Base-by-base conservation (phyloP, 352 stramenopile genomes). In the Pythium aristosporum region DNA sequence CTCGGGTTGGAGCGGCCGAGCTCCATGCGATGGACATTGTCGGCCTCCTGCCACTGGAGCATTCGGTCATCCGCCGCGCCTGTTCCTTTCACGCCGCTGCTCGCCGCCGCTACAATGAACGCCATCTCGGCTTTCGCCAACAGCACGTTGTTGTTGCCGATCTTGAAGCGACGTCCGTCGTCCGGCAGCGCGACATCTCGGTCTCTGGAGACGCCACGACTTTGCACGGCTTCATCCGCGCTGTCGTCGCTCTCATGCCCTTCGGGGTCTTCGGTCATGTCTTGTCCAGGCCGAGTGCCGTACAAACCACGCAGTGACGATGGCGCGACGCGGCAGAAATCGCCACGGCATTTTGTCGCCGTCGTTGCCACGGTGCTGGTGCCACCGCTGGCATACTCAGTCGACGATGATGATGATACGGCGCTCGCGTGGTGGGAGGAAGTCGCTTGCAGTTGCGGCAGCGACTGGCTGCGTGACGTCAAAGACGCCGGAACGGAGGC, bases 91-190 rank as follows among this genome's bases (percentile, higher is more conserved):
- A 41, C 0, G 48, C 11, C 9, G 39, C 54, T 54, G 9, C 5
- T 52, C 34, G 37, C 21, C 0, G 46, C 41, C 1, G 66, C 64
- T 44, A 73, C 37, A 13, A 92, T 53, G 57, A 89, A 89, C 32
- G 73, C 52, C 25, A 87, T 70, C 47, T 89, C 81, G 4, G 80
- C 78, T 11, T 80, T 80, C 16, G 79, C 82, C 3, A 94, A 61
- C 5, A 90, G 65, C 0, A 94, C 44, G 44, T 84, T 90, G 61
- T 91, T 92, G 72, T 90, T 87, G 21, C 82, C 75, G 23, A 92
- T 82, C 46, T 91, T 89, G 68, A 78, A 85, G 18, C 85, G 77
- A 36, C 82, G 67, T 0, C 81, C 81, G 1, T 58, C 66, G 52
- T 92, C 85, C 15, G 61, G 42, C 5, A 91, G 7, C 20, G 63